A percentile compares a stretch with the other conserved stretches of the same genome.
These are phyloP conservation scores for Meredithiella fracta DNA, from an alignment of 2,329 filamentous ascomycete species.

Conservation along the genomic window DNA sequence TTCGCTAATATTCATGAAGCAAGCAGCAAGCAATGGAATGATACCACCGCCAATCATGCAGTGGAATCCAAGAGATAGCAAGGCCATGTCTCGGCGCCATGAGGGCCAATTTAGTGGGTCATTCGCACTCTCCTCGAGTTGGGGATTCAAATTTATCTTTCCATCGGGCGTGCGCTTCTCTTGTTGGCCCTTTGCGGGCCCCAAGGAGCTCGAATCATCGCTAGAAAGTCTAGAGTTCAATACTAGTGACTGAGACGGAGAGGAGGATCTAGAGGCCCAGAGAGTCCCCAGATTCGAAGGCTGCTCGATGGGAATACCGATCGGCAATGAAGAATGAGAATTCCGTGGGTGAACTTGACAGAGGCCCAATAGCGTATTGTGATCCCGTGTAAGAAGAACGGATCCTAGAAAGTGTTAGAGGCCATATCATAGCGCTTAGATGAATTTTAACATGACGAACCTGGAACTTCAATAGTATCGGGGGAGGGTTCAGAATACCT, in stretches of 20 bases:
- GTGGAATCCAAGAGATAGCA: constrained; percentile 75
- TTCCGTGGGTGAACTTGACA: constrained; percentile 39
- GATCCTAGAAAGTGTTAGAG: constrained; percentile 21
- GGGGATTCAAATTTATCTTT: constrained; percentile 67
- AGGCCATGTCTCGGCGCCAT: constrained; percentile 62
- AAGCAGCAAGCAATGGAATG: constrained; percentile 77
- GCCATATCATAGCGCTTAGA: neutral
- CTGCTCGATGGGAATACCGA: constrained; percentile 25
- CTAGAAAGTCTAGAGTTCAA: neutral
- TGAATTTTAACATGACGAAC: constrained; percentile 26
- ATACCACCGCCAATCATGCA: constrained; percentile 89
- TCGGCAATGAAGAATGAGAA: constrained; percentile 40
- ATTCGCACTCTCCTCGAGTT: constrained; percentile 78
- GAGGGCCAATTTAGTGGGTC: constrained; percentile 85
- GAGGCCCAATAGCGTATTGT: constrained; percentile 43
- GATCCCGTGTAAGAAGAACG: constrained; percentile 37
- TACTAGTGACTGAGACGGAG: constrained; percentile 6
- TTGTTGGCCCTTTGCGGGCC: constrained; percentile 18
- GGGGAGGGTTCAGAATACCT: constrained; percentile 67
- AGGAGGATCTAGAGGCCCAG: constrained; percentile 17
- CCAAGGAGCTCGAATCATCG: constrained; percentile 10
- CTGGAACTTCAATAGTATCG: constrained; percentile 72
- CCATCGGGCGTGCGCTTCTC: constrained; percentile 68
- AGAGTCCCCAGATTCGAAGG: constrained; percentile 15
- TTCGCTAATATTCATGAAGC: constrained; percentile 64